phyloP scores from a whole-genome alignment of 2,329 filamentous ascomycete genomes.

The Colletotrichum sp. region DNA sequence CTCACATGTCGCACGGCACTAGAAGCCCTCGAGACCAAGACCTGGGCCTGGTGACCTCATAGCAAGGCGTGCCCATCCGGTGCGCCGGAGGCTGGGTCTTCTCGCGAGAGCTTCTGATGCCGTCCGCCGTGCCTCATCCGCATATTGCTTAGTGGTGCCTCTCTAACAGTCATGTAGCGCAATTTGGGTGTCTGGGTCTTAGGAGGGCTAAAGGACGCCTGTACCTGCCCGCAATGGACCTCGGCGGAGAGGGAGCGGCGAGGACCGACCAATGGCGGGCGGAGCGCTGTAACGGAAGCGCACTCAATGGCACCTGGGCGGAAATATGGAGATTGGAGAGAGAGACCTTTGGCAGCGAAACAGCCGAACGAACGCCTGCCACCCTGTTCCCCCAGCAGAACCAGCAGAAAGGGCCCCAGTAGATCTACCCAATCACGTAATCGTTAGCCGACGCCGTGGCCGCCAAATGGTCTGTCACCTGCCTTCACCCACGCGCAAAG shows the following conservation, averaged over 20 bases:
- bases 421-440: constrained; percentile 8
- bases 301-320: constrained; percentile 5
- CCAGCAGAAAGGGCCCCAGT: neutral
- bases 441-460: neutral
- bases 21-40: neutral
- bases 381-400: constrained; percentile 14
- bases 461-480: constrained; percentile 15
- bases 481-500: constrained; percentile 12
- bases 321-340: constrained; percentile 18
- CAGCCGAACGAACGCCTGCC: constrained; percentile 21
- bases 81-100: constrained; percentile 6
- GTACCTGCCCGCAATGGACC: constrained; percentile 10
- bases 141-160: constrained; percentile 6
- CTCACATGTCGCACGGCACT: constrained; percentile 13
- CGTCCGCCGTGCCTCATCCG: neutral
- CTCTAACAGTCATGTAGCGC: neutral
- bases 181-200: neutral
- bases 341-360: constrained; percentile 7
- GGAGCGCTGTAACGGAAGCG: constrained; percentile 22
- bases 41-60: constrained; percentile 16
- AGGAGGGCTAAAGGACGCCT: neutral
- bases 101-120: neutral
- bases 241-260: constrained; percentile 18
- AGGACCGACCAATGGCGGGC: constrained; percentile 6
- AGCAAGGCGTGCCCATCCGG: constrained; percentile 2